A percentile compares a stretch with the other conserved stretches of the same genome.
Evolutionary conservation across 148 eudicot species (phyloP).

Genomic region (Camellia japonica): DNA sequence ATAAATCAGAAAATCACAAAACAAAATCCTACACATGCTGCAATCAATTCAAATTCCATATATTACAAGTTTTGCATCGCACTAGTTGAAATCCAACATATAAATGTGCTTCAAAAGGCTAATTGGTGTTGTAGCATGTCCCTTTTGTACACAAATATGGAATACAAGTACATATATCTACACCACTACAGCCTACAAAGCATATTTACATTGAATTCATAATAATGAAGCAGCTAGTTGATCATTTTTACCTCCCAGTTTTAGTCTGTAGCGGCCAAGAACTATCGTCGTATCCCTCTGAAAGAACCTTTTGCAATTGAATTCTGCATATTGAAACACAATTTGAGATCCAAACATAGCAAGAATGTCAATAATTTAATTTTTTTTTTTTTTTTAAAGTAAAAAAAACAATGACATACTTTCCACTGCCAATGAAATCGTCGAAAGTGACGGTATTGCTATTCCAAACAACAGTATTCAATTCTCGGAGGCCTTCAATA

Average conservation of each 20-base stretch:
- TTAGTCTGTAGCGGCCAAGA: conserved; percentile 80
- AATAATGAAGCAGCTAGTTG: too few relatives aligned
- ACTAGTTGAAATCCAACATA: neutral
- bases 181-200: neutral
- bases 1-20: neutral
- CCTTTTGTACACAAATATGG: neutral
- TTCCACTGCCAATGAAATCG: conserved; percentile 91
- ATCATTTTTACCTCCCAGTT: conserved; percentile 58
- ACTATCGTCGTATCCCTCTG: conserved; percentile 72
- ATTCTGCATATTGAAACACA: conserved; percentile 30
- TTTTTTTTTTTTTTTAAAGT: too few relatives aligned
- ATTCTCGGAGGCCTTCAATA: conserved; percentile 78
- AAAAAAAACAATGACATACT: conserved; percentile 36
- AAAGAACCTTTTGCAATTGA: conserved; percentile 72
- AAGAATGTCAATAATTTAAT: neutral
- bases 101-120: neutral
- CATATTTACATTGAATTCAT: neutral
- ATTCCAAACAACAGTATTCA: conserved; percentile 71
- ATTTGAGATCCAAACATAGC: neutral
- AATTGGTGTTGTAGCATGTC: neutral
- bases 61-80: neutral
- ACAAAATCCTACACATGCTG: neutral
- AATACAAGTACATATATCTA: neutral
- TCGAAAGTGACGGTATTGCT: conserved; percentile 76
- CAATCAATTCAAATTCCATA: neutral